phyloP scores from a whole-genome alignment of 768 basidiomycete genomes.

The Tulasnella sp. region DNA sequence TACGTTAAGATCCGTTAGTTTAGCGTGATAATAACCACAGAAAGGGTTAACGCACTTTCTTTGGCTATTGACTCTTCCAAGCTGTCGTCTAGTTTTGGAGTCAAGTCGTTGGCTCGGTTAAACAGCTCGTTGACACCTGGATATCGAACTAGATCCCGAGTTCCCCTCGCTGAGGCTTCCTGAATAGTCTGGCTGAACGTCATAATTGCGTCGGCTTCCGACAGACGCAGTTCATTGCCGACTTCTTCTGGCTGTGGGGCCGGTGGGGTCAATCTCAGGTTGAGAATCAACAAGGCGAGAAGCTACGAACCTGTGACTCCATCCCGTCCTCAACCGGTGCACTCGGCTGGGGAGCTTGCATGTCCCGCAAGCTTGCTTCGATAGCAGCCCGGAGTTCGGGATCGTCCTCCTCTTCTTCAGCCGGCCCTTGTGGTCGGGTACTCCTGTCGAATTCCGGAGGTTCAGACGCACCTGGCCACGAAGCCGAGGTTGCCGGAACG shows the following conservation, averaged over 20 bases:
- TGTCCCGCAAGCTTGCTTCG: conserved; percentile 88
- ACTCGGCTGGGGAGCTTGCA: conserved; percentile 65
- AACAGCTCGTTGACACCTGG: conserved; percentile 79
- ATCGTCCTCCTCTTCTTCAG: conserved; percentile 72
- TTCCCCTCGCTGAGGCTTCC: conserved; percentile 69
- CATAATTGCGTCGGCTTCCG: conserved; percentile 79
- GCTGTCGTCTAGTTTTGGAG: conserved; percentile 76
- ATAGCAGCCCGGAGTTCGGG: conserved; percentile 89
- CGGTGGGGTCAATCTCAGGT: not conserved
- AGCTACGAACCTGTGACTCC: not conserved
- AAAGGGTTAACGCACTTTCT: conserved; percentile 52
- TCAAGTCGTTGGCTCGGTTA: conserved; percentile 66
- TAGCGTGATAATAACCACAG: not conserved
- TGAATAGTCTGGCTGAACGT: conserved; percentile 89
- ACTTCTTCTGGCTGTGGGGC: conserved; percentile 27
- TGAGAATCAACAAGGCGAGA: not conserved
- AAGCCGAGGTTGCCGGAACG: conserved; percentile 46
- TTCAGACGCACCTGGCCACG: conserved; percentile 53
- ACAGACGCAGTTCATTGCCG: conserved; percentile 68
- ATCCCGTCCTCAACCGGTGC: conserved; percentile 53
- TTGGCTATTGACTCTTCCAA: conserved; percentile 79
- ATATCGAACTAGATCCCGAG: conserved; percentile 67
- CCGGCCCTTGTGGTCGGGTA: conserved; percentile 37
- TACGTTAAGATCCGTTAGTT: conserved; percentile 29
- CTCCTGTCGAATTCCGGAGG: conserved; percentile 58